Conservation (phyloP, 345 rosid genomes). For the Gynandropsis gynandra region DNA sequence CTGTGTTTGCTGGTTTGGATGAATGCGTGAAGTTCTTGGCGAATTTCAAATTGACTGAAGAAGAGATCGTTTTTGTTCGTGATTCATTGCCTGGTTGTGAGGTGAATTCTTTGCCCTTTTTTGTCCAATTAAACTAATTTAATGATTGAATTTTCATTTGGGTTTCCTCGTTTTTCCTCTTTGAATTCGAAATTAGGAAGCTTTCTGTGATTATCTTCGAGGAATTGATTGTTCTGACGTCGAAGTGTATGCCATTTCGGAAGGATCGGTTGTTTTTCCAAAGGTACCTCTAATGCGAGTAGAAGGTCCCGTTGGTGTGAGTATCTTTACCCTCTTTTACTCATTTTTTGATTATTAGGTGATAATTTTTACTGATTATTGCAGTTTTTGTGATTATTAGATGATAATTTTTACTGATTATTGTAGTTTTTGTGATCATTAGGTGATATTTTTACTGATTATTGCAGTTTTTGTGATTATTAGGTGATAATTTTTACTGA, state of each 20-base stretch:
- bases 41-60: slow-evolving; percentile 65
- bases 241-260: slow-evolving; percentile 73
- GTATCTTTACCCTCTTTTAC: slow-evolving; percentile 21
- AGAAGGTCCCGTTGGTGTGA: slow-evolving; percentile 90
- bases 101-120: slow-evolving; percentile 29
- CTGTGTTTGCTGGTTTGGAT: slow-evolving; percentile 85
- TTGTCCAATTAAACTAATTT: neutral
- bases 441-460: neutral
- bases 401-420: neutral
- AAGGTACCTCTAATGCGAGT: slow-evolving; percentile 89
- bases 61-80: slow-evolving; percentile 58
- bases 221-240: slow-evolving; percentile 84
- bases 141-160: neutral
- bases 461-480: neutral
- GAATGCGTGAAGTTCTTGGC: slow-evolving; percentile 85
- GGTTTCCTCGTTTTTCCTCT: neutral
- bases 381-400: neutral
- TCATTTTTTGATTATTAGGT: neutral
- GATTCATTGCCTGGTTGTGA: slow-evolving; percentile 65
- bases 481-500: too few relatives aligned
- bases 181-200: slow-evolving; percentile 45
- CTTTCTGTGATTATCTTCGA: slow-evolving; percentile 69
- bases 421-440: neutral
- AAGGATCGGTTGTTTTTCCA: slow-evolving; percentile 90
- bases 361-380: too few relatives aligned